These are phyloP conservation scores for Alternaria gaisen DNA, from an alignment of 2,329 filamentous ascomycete genomes.

Conservation along the genomic window DNA sequence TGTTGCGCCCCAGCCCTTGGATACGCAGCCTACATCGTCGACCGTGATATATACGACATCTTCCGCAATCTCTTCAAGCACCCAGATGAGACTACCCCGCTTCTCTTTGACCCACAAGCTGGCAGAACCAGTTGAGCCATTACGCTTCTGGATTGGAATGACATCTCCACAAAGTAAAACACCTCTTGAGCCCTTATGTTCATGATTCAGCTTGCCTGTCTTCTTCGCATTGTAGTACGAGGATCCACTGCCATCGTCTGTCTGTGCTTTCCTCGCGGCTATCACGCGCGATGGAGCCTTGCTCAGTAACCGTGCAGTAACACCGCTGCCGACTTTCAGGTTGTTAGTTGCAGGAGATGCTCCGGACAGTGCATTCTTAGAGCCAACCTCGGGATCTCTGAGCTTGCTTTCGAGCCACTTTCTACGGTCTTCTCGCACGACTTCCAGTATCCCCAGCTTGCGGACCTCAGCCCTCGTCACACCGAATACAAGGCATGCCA, in stretches of 20 bases:
- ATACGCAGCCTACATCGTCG: conserved; percentile 79
- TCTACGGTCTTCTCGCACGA: conserved; percentile 88
- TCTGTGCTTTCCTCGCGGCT: conserved; percentile 69
- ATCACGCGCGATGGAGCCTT: conserved; percentile 73
- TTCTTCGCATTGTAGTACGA: conserved; percentile 59
- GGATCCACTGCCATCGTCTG: conserved; percentile 66
- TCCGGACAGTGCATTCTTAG: conserved; percentile 48
- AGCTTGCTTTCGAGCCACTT: conserved; percentile 91
- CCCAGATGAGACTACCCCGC: conserved; percentile 91
- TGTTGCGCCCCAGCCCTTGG: conserved; percentile 76
- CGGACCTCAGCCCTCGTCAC: conserved; percentile 95
- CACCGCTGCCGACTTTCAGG: conserved; percentile 77
- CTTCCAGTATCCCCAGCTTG: conserved; percentile 93
- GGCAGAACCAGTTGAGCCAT: conserved; percentile 88
- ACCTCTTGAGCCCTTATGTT: conserved; percentile 79
- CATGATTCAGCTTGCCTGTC: conserved; percentile 68
- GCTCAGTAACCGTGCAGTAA: conserved; percentile 87
- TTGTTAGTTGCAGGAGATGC: conserved; percentile 52
- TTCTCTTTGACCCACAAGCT: conserved; percentile 99
- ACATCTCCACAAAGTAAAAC: conserved; percentile 96
- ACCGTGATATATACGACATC: conserved; percentile 82
- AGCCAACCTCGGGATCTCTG: conserved; percentile 66
- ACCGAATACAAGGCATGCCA: conserved; percentile 98
- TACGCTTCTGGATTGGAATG: conserved; percentile 96
- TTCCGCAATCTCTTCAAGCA: conserved; percentile 96